Conservation (phyloP, 2,329 filamentous ascomycete genomes). For the Pyrenophora tritici-repentis region DNA sequence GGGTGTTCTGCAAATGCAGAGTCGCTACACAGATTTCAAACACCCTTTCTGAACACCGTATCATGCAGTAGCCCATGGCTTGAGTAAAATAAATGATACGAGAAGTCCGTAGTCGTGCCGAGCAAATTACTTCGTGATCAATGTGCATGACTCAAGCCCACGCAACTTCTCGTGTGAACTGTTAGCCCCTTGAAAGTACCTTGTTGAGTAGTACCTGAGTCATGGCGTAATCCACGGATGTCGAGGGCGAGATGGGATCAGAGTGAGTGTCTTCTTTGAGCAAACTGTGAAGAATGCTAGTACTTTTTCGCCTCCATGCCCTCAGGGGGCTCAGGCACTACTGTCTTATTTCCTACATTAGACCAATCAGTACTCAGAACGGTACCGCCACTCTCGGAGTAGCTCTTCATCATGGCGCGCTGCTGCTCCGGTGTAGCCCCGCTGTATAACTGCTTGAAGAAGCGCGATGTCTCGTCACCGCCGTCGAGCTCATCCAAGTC, state of each 20-base stretch:
- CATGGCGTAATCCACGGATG: too few species aligned
- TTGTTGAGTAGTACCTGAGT: too few species aligned
- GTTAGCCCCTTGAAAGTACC: too few species aligned
- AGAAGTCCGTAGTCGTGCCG: not conserved
- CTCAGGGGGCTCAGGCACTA: slow-evolving; percentile 75
- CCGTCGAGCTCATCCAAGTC: slow-evolving; percentile 61
- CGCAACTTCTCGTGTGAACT: too few species aligned
- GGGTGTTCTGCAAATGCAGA: too few species aligned
- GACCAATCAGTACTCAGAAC: slow-evolving; percentile 89
- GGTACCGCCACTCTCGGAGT: slow-evolving; percentile 90
- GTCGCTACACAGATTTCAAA: too few species aligned
- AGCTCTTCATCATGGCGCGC: slow-evolving; percentile 98
- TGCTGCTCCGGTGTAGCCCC: slow-evolving; percentile 76
- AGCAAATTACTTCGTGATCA: too few species aligned
- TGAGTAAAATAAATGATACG: not conserved
- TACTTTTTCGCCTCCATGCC: slow-evolving; percentile 77
- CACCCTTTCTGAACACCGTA: slow-evolving; percentile 6
- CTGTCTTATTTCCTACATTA: slow-evolving; percentile 73
- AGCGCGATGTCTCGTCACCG: slow-evolving; percentile 71
- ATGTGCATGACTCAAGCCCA: too few species aligned
- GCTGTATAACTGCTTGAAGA: slow-evolving; percentile 91
- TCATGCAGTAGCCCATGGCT: slow-evolving; percentile 7
- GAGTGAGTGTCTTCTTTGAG: too few species aligned
- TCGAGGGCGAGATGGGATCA: too few species aligned
- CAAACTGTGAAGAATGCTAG: slow-evolving; percentile 1